A percentile compares a stretch with the other conserved stretches of the same genome.
Conservation (phyloP, 2,329 filamentous ascomycete species). For the Sordariomycetes sp. region DNA sequence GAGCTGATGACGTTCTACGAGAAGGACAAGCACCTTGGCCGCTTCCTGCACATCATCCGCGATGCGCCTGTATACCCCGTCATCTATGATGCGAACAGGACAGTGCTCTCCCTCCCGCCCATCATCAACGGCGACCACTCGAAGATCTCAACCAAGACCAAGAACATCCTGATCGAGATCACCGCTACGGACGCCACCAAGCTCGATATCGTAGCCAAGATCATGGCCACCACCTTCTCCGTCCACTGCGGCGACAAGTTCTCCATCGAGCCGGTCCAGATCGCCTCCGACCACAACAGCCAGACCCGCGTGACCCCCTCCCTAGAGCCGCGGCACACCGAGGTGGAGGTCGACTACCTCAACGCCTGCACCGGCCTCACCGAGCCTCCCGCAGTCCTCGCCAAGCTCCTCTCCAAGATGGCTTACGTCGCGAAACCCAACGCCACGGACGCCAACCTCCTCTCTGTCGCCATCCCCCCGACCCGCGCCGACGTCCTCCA, state of each 20-base stretch:
- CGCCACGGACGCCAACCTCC: slow-evolving; percentile 45
- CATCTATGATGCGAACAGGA: slow-evolving; percentile 80
- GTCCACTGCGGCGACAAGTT: slow-evolving; percentile 80
- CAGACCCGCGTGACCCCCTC: slow-evolving; percentile 73
- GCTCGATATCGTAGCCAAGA: slow-evolving; percentile 89
- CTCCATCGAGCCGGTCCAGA: slow-evolving; percentile 87
- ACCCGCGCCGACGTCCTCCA: slow-evolving; percentile 92
- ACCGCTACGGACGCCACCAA: slow-evolving; percentile 95
- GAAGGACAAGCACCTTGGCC: slow-evolving; percentile 83
- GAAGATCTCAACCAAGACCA: slow-evolving; percentile 86
- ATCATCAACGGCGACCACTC: slow-evolving; percentile 98
- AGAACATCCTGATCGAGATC: slow-evolving; percentile 93
- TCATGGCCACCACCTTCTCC: slow-evolving; percentile 96
- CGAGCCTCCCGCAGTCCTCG: slow-evolving; percentile 64
- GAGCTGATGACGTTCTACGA: slow-evolving; percentile 94
- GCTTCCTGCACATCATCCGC: slow-evolving; percentile 86
- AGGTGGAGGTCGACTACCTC: slow-evolving; percentile 85
- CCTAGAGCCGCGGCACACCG: slow-evolving; percentile 62
- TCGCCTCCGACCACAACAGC: slow-evolving; percentile 84
- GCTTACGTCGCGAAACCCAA: slow-evolving; percentile 74
- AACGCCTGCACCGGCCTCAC: slow-evolving; percentile 83
- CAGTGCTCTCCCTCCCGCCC: slow-evolving; percentile 86
- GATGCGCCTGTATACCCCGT: slow-evolving; percentile 92
- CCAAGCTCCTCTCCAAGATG: slow-evolving; percentile 79
- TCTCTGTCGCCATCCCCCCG: slow-evolving; percentile 75